Conservation (phyloP, 2,329 filamentous ascomycete species). For the Monosporascus sp. region DNA sequence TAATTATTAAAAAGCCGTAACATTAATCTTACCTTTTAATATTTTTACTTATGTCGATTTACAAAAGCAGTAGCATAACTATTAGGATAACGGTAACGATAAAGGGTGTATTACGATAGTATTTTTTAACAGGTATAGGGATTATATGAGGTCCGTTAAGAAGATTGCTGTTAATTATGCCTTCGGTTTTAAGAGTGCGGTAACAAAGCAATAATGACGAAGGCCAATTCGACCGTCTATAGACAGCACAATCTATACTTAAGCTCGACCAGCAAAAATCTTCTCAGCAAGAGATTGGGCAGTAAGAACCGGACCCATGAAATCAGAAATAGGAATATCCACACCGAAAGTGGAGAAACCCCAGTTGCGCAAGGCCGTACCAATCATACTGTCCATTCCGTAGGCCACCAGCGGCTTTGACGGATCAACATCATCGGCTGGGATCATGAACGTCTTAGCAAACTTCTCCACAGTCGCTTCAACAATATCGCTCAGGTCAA, state of each 20-base stretch:
- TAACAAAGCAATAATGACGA: not conserved
- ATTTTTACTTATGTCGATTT: too few relatives aligned
- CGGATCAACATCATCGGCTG: constrained; percentile 6
- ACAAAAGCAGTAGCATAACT: too few relatives aligned
- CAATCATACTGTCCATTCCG: constrained; percentile 13
- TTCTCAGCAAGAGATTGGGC: constrained; percentile 8
- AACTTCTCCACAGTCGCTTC: constrained; percentile 10
- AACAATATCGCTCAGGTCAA: constrained; percentile 4
- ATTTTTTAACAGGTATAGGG: too few relatives aligned
- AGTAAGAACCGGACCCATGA: constrained; percentile 8
- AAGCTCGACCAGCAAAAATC: constrained; percentile 6
- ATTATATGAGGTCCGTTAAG: too few relatives aligned
- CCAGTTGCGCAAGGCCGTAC: constrained; percentile 10
- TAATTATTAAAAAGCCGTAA: too few relatives aligned
- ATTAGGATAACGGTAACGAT: too few relatives aligned
- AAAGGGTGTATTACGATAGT: too few relatives aligned
- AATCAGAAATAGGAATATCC: constrained; percentile 6
- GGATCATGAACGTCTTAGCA: constrained; percentile 11
- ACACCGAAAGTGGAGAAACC: constrained; percentile 9
- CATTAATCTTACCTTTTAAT: too few relatives aligned
- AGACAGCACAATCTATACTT: not conserved
- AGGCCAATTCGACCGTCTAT: not conserved
- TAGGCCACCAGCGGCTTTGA: constrained; percentile 9
- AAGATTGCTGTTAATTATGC: too few relatives aligned
- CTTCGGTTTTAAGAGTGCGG: too few relatives aligned